A percentile compares a stretch with the other conserved stretches of the same genome.
Evolutionary conservation across 345 rosid species (phyloP).

Genomic region (Brassica carinata): DNA sequence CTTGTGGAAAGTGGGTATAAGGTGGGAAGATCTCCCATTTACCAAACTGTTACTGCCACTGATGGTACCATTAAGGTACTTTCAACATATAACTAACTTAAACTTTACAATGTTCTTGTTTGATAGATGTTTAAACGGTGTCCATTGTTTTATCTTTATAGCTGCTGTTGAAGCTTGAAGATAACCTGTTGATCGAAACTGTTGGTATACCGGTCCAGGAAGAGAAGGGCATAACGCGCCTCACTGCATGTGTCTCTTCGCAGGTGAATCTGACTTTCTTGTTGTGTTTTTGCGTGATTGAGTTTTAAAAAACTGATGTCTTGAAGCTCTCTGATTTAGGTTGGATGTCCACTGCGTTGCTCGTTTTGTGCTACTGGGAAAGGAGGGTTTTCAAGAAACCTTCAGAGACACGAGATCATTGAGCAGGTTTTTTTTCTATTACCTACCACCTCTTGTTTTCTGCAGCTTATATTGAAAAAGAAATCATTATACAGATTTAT

Average conservation of each 20-base stretch:
- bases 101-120: constrained; percentile 16
- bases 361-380: constrained; percentile 99
- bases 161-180: constrained; percentile 82
- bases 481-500: constrained; percentile 4
- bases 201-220: constrained; percentile 92
- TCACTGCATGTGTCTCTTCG: constrained; percentile 94
- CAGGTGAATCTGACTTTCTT: constrained; percentile 54
- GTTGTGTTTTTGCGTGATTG: not conserved
- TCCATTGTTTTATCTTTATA: constrained; percentile 33
- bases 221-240: constrained; percentile 77
- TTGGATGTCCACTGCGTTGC: constrained; percentile 93
- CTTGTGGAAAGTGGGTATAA: constrained; percentile 88
- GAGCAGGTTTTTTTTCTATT: constrained; percentile 63
- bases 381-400: constrained; percentile 96
- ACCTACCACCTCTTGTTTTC: constrained; percentile 7
- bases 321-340: constrained; percentile 50
- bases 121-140: not conserved
- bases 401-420: constrained; percentile 78
- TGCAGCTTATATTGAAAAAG: constrained; percentile 10
- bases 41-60: constrained; percentile 67
- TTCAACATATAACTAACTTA: not conserved
- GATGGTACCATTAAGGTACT: constrained; percentile 95
- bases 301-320: not conserved
- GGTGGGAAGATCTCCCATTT: constrained; percentile 78
- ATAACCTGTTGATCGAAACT: constrained; percentile 87